A percentile compares a stretch with the other conserved stretches of the same genome.
phyloP scores from a whole-genome alignment of 176 grass and related monocot species.

The Canna indica region DNA sequence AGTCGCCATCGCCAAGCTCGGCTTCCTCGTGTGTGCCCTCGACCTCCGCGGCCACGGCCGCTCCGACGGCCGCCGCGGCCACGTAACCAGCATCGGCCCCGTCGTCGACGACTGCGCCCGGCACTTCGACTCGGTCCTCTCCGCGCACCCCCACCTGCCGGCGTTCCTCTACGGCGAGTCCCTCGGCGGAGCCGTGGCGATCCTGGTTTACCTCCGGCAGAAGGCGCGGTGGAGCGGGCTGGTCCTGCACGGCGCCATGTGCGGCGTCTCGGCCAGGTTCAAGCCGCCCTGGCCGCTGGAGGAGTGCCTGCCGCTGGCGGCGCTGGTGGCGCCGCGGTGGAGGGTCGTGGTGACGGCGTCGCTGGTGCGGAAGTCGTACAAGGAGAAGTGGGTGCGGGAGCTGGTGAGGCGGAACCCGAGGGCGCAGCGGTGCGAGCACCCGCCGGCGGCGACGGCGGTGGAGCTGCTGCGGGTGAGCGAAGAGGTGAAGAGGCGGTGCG shows the following conservation, averaged over 20 bases:
- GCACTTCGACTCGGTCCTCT: constrained; percentile 25
- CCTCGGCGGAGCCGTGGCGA: constrained; percentile 28
- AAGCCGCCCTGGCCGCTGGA: constrained; percentile 38
- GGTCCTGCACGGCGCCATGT: constrained; percentile 35
- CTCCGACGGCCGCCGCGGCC: constrained; percentile 26
- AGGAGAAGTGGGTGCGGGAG: constrained; percentile 32
- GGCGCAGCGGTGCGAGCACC: constrained; percentile 14
- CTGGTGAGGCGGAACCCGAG: constrained; percentile 29
- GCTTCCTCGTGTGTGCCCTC: constrained; percentile 31
- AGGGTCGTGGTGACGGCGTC: constrained; percentile 22
- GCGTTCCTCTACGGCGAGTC: constrained; percentile 43
- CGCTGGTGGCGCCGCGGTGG: constrained; percentile 25
- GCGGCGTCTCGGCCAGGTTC: constrained; percentile 27
- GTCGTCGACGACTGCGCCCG: constrained; percentile 24
- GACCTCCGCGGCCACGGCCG: constrained; percentile 31
- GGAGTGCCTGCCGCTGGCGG: constrained; percentile 26
- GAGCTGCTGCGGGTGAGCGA: constrained; percentile 25
- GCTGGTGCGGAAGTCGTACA: constrained; percentile 23
- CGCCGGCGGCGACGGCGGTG: constrained; percentile 28
- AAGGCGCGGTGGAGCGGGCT: constrained; percentile 22
- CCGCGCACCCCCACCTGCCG: constrained; percentile 11
- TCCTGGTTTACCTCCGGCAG: constrained; percentile 21
- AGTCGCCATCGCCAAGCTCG: constrained; percentile 32
- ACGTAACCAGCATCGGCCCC: constrained; percentile 17
- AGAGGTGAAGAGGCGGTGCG: constrained; percentile 19